Conservation (phyloP, 2,329 filamentous ascomycete species). For the Aspergillus proliferans region DNA sequence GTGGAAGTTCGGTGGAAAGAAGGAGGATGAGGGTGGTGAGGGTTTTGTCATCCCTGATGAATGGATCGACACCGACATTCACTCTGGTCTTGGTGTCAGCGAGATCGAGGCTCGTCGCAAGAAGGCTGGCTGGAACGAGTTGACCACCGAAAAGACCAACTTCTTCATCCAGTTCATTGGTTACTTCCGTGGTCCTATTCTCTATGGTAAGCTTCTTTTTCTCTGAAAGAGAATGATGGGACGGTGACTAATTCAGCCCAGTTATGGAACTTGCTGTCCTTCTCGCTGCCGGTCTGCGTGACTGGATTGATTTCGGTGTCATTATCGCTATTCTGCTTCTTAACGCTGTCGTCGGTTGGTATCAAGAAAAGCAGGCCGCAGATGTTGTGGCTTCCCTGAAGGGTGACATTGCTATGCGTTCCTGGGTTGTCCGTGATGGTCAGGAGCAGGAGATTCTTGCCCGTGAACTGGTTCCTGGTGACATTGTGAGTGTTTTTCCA, state of each 20-base stretch:
- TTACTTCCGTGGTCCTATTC: slow-evolving; percentile 70
- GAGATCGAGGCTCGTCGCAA: slow-evolving; percentile 62
- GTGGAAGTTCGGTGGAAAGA: slow-evolving; percentile 51
- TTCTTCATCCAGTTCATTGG: slow-evolving; percentile 67
- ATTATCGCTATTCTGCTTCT: slow-evolving; percentile 69
- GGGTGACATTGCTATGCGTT: slow-evolving; percentile 73
- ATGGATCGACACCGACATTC: slow-evolving; percentile 63
- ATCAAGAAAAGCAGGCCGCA: slow-evolving; percentile 74
- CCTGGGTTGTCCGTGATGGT: slow-evolving; percentile 61
- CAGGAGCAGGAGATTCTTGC: slow-evolving; percentile 62
- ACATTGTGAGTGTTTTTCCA: slow-evolving; percentile 52
- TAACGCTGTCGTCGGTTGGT: slow-evolving; percentile 72
- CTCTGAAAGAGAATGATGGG: no score
- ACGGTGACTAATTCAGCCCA: slow-evolving; percentile 5
- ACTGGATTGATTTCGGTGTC: slow-evolving; percentile 73
- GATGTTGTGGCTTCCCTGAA: slow-evolving; percentile 69
- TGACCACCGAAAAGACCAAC: slow-evolving; percentile 69
- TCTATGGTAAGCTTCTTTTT: slow-evolving; percentile 57
- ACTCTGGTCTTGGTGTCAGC: slow-evolving; percentile 52
- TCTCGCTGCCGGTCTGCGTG: slow-evolving; percentile 65
- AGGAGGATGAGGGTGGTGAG: slow-evolving; percentile 19
- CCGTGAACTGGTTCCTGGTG: slow-evolving; percentile 68
- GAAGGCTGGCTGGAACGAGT: slow-evolving; percentile 64
- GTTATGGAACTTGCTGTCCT: slow-evolving; percentile 72
- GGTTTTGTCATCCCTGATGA: slow-evolving; percentile 54